phyloP scores from a whole-genome alignment of 495 filamentous ascomycete genomes.

The Corynascus novoguineensis region DNA sequence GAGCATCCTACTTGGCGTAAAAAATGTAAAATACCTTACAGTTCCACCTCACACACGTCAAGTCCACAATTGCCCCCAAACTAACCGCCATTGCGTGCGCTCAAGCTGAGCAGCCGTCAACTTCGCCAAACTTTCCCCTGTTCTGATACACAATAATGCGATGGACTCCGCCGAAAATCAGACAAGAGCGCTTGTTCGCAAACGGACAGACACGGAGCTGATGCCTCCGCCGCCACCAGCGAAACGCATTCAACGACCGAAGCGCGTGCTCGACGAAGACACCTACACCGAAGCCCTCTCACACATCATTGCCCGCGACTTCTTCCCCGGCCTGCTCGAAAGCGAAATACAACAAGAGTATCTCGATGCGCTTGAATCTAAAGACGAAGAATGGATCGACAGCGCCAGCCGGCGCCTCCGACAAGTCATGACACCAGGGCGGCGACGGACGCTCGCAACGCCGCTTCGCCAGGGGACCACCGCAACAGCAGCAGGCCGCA shows the following conservation, averaged over 20 bases:
- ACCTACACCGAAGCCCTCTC: conserved; percentile 85
- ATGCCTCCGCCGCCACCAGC: conserved; percentile 88
- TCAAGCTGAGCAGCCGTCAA: too few species aligned
- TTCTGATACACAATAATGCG: neutral
- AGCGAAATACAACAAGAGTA: conserved; percentile 85
- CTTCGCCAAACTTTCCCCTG: too few species aligned
- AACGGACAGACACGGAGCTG: conserved; percentile 60
- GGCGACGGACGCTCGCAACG: conserved; percentile 32
- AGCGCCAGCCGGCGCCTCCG: conserved; percentile 66
- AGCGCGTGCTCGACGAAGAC: conserved; percentile 89
- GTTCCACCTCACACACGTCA: too few species aligned
- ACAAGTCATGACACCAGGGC: conserved; percentile 75
- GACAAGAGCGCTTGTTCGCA: conserved; percentile 54
- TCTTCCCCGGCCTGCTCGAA: conserved; percentile 88
- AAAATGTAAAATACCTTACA: too few species aligned
- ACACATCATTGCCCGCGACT: conserved; percentile 93
- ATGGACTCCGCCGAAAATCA: conserved; percentile 30
- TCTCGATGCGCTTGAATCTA: conserved; percentile 79
- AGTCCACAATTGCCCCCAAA: neutral
- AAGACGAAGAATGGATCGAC: conserved; percentile 80
- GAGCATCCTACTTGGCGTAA: neutral
- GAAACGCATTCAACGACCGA: conserved; percentile 88
- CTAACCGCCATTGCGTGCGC: too few species aligned
- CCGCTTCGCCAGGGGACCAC: conserved; percentile 25
- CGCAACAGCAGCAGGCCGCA: conserved; percentile 29